Evolutionary conservation across 1,284 basidiomycete genomes (phyloP).

Genomic region (Schizophyllum commune): DNA sequence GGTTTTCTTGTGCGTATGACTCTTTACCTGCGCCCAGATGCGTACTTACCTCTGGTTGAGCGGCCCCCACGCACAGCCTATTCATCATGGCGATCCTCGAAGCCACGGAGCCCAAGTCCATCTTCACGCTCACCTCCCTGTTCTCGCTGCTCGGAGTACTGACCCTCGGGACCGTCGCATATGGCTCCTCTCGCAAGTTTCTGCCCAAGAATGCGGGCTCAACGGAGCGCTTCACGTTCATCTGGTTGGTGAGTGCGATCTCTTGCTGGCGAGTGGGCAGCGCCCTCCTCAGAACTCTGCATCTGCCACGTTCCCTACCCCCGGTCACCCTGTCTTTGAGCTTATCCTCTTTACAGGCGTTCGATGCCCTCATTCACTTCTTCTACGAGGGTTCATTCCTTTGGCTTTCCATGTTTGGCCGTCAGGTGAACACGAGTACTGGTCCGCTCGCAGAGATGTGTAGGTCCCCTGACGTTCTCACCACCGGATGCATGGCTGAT

Average conservation of each 20-base stretch:
- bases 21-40: too few species aligned
- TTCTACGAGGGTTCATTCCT: slow-evolving; percentile 73
- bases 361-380: slow-evolving; percentile 76
- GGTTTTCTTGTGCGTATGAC: too few species aligned
- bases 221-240: slow-evolving; percentile 61
- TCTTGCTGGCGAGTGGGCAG: not conserved
- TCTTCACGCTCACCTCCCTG: slow-evolving; percentile 63
- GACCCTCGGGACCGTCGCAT: slow-evolving; percentile 40
- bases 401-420: slow-evolving; percentile 64
- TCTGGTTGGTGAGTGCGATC: slow-evolving; percentile 52
- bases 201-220: slow-evolving; percentile 54
- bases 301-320: not conserved
- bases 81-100: not conserved
- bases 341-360: too few species aligned
- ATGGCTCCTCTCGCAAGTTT: slow-evolving; percentile 39
- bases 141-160: slow-evolving; percentile 57
- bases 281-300: not conserved
- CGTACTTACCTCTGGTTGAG: too few species aligned
- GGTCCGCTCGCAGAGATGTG: slow-evolving; percentile 73
- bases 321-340: slow-evolving; percentile 6
- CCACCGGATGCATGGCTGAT: slow-evolving; percentile 2
- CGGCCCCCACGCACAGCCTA: too few species aligned
- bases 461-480: slow-evolving; percentile 27
- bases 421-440: slow-evolving; percentile 59
- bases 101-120: slow-evolving; percentile 8